phyloP scores from a whole-genome alignment of 306 rosid genomes.

The Notholithocarpus densiflorus region DNA sequence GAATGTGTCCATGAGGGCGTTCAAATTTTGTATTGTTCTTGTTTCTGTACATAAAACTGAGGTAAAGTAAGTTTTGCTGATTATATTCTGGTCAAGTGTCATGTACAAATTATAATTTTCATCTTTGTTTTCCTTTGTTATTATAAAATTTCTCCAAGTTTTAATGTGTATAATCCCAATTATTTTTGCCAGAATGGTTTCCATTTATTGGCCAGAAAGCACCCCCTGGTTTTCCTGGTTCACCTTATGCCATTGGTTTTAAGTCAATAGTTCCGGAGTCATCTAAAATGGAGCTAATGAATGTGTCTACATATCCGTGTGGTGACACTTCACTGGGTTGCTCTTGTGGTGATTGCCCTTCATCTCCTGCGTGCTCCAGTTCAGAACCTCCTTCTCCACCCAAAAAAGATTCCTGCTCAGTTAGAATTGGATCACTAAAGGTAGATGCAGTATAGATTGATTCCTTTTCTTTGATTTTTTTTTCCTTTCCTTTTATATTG shows the following conservation, averaged over 20 bases:
- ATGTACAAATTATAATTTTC: slow-evolving; percentile 1
- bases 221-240: slow-evolving; percentile 79
- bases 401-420: slow-evolving; percentile 55
- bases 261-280: slow-evolving; percentile 44
- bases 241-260: slow-evolving; percentile 80
- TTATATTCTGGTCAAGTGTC: slow-evolving; percentile 4
- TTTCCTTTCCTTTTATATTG: slow-evolving; percentile 9
- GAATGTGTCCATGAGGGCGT: neutral
- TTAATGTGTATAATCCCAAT: slow-evolving; percentile 29
- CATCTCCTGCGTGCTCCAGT: slow-evolving; percentile 63
- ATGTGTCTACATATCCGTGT: slow-evolving; percentile 73
- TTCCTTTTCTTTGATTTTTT: slow-evolving; percentile 12
- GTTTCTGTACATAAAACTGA: neutral
- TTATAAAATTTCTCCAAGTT: slow-evolving; percentile 12
- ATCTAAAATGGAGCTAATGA: slow-evolving; percentile 75
- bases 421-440: slow-evolving; percentile 70
- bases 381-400: slow-evolving; percentile 71
- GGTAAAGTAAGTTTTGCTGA: slow-evolving; percentile 2
- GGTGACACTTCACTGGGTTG: slow-evolving; percentile 91
- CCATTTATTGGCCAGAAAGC: slow-evolving; percentile 80
- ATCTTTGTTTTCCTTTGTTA: slow-evolving; percentile 11
- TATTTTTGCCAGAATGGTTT: slow-evolving; percentile 69
- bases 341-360: slow-evolving; percentile 98
- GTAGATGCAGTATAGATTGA: slow-evolving; percentile 34
- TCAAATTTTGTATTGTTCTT: slow-evolving; percentile 4